These are phyloP conservation scores for Cynara cardunculus DNA, from an alignment of 129 eudicot species.

Conservation along the genomic window DNA sequence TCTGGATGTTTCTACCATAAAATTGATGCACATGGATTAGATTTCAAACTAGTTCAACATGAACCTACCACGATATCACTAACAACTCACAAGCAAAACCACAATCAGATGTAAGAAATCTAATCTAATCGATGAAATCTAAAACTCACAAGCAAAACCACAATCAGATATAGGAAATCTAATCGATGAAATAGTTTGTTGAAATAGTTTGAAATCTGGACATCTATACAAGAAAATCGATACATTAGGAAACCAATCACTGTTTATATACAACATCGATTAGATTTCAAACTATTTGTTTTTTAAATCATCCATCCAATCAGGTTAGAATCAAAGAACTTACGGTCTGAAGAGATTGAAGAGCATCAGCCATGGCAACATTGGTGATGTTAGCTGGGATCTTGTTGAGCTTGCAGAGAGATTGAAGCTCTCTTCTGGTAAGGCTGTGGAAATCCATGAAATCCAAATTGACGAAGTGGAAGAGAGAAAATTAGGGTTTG, in stretches of 20 bases:
- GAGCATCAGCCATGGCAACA: slow-evolving; percentile 87
- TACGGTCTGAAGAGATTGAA: slow-evolving; percentile 50
- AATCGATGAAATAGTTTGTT: no score
- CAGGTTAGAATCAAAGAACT: not conserved
- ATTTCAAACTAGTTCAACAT: not conserved
- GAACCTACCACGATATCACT: not conserved
- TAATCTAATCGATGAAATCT: no score
- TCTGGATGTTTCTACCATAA: no score
- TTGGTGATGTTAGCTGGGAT: slow-evolving; percentile 82
- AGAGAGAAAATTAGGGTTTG: slow-evolving; percentile 9
- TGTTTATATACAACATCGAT: no score
- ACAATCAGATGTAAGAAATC: not conserved
- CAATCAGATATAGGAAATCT: no score
- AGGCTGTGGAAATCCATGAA: slow-evolving; percentile 71
- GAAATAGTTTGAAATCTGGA: no score
- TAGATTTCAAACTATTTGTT: no score
- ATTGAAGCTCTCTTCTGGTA: slow-evolving; percentile 71
- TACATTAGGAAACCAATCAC: no score
- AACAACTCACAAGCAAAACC: not conserved
- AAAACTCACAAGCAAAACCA: no score
- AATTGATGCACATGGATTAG: not conserved
- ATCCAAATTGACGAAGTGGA: not conserved
- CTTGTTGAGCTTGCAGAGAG: slow-evolving; percentile 80
- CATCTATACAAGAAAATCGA: no score
- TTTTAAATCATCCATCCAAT: not conserved